phyloP scores from a whole-genome alignment of 2,329 filamentous ascomycete genomes.

The Albifimbria verrucaria region DNA sequence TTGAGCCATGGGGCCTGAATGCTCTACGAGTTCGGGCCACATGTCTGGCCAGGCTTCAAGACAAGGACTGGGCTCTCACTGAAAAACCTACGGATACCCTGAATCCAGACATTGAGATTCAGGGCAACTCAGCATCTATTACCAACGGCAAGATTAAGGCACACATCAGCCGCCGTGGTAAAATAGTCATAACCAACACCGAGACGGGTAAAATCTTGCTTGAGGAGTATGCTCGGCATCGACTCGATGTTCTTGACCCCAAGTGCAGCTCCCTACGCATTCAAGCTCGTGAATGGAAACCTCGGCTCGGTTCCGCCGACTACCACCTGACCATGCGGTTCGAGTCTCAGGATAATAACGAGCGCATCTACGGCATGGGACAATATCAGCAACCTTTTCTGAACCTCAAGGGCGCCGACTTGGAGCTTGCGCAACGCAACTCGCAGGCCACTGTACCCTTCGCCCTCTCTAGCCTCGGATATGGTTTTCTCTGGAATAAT shows the following conservation, averaged over 20 bases:
- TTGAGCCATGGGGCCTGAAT: constrained; percentile 43
- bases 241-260: constrained; percentile 43
- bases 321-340: constrained; percentile 56
- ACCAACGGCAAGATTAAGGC: constrained; percentile 21
- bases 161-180: constrained; percentile 16
- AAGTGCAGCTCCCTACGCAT: constrained; percentile 54
- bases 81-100: constrained; percentile 5
- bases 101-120: constrained; percentile 10
- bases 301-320: constrained; percentile 41
- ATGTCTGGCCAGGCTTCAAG: constrained; percentile 28
- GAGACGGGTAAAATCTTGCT: constrained; percentile 18
- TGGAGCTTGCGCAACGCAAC: constrained; percentile 65
- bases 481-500: constrained; percentile 66
- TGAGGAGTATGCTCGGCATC: constrained; percentile 21
- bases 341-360: constrained; percentile 51
- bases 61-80: constrained; percentile 33
- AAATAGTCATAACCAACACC: constrained; percentile 17
- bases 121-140: constrained; percentile 14
- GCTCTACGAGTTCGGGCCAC: constrained; percentile 43
- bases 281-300: constrained; percentile 53
- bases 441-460: constrained; percentile 65
- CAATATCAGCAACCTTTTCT: constrained; percentile 64
- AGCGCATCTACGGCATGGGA: constrained; percentile 65
- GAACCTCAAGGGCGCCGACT: constrained; percentile 58
- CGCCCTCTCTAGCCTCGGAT: constrained; percentile 55